Conservation (phyloP, 345 rosid species). For the Dovyalis caffra region DNA sequence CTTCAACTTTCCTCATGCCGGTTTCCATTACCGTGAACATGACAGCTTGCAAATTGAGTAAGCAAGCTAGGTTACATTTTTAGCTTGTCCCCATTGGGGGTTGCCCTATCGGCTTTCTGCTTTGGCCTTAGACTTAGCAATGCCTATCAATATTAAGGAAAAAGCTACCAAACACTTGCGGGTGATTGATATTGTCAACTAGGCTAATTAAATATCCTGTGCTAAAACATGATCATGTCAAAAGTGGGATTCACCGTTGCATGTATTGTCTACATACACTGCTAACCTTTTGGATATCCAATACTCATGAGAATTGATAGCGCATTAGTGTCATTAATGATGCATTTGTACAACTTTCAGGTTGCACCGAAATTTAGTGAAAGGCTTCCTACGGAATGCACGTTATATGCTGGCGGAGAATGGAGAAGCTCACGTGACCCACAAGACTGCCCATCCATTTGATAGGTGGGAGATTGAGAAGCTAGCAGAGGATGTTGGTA, state of each 20-base stretch:
- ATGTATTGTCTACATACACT: too few relatives aligned
- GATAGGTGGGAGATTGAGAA: conserved; percentile 37
- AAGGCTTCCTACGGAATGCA: conserved; percentile 49
- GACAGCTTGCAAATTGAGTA: conserved; percentile 9
- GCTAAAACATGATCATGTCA: too few relatives aligned
- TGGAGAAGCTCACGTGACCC: conserved; percentile 60
- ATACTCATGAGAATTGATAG: too few relatives aligned
- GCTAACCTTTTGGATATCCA: too few relatives aligned
- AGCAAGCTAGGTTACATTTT: neutral
- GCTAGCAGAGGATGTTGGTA: conserved; percentile 34
- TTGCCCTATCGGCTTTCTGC: too few relatives aligned
- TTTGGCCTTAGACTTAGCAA: too few relatives aligned
- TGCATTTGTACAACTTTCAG: conserved; percentile 6
- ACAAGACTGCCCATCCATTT: conserved; percentile 47
- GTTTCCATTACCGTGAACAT: conserved; percentile 2
- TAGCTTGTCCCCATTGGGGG: neutral
- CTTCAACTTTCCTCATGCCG: conserved; percentile 37
- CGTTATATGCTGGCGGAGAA: conserved; percentile 30
- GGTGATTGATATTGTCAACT: too few relatives aligned
- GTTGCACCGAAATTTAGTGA: conserved; percentile 35
- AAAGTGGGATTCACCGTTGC: too few relatives aligned
- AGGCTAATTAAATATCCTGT: too few relatives aligned
- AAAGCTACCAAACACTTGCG: too few relatives aligned
- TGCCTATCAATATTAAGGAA: neutral
- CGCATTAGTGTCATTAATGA: neutral